Percentiles rank a stretch among this genome's conserved stretches.
phyloP scores from a whole-genome alignment of 1,284 basidiomycete genomes.

The Ustilago trichophora region DNA sequence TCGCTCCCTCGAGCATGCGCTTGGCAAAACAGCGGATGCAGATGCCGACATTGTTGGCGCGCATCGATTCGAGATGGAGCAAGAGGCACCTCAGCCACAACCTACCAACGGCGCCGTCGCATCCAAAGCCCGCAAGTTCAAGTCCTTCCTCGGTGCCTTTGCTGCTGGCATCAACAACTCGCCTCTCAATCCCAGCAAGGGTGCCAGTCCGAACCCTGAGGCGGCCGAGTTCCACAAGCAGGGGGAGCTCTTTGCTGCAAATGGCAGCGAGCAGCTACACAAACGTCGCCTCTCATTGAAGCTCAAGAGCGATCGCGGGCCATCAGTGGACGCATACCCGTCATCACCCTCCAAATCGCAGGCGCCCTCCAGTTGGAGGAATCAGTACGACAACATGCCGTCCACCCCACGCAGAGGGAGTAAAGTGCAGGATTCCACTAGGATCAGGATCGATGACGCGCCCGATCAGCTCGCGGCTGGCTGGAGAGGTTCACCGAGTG shows the following conservation, averaged over 20 bases:
- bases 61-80: constrained; percentile 16
- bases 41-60: constrained; percentile 14
- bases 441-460: neutral
- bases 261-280: neutral
- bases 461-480: neutral
- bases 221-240: constrained; percentile 3
- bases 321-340: neutral
- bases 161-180: constrained; percentile 21
- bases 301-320: constrained; percentile 8
- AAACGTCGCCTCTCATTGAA: constrained; percentile 23
- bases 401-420: constrained; percentile 6
- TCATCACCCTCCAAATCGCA: constrained; percentile 7
- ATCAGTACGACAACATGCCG: constrained; percentile 4
- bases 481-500: neutral
- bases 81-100: neutral
- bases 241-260: neutral
- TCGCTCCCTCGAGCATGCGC: constrained; percentile 7
- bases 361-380: constrained; percentile 25
- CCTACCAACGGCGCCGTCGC: constrained; percentile 9
- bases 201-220: neutral
- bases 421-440: constrained; percentile 1
- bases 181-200: constrained; percentile 11
- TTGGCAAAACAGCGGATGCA: constrained; percentile 9
- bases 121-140: constrained; percentile 32
- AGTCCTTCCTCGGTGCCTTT: constrained; percentile 33